These are phyloP conservation scores for Neofusicoccum sp. DNA, from an alignment of 2,329 filamentous ascomycete species.

Conservation along the genomic window DNA sequence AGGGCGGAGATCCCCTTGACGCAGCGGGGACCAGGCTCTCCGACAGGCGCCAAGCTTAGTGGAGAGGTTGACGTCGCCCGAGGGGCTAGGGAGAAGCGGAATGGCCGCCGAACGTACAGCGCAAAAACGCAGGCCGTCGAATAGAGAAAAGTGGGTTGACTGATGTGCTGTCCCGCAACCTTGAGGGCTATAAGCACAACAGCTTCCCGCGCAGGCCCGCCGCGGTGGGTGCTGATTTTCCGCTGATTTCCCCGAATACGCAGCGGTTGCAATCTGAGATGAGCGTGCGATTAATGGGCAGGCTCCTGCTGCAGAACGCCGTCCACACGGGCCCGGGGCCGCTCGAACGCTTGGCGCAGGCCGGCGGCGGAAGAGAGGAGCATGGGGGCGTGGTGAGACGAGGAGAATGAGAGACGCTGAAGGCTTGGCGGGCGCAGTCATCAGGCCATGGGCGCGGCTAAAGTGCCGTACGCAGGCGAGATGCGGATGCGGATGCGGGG, in stretches of 20 bases:
- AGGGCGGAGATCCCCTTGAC: neutral
- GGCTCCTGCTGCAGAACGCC: neutral
- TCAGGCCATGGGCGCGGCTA: conserved; percentile 13
- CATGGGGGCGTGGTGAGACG: neutral
- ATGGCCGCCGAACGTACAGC: neutral
- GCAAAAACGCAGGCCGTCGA: neutral
- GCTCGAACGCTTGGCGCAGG: neutral
- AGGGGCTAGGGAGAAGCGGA: neutral
- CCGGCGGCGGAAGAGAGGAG: neutral
- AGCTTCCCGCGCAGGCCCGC: neutral
- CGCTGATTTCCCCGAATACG: conserved; percentile 6
- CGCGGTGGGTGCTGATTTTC: neutral
- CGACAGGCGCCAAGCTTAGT: neutral
- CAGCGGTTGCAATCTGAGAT: neutral
- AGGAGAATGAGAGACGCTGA: neutral
- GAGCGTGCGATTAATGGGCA: neutral
- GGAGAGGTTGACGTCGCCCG: neutral
- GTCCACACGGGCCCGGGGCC: neutral
- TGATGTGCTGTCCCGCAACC: neutral
- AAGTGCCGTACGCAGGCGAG: neutral
- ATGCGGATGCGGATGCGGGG: neutral
- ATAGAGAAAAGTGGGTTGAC: neutral
- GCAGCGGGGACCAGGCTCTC: neutral
- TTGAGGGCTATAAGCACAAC: neutral
- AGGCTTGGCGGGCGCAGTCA: conserved; percentile 7